phyloP scores from a whole-genome alignment of 371 early-diverging fungal species.

The Apophysomyces elegans region DNA sequence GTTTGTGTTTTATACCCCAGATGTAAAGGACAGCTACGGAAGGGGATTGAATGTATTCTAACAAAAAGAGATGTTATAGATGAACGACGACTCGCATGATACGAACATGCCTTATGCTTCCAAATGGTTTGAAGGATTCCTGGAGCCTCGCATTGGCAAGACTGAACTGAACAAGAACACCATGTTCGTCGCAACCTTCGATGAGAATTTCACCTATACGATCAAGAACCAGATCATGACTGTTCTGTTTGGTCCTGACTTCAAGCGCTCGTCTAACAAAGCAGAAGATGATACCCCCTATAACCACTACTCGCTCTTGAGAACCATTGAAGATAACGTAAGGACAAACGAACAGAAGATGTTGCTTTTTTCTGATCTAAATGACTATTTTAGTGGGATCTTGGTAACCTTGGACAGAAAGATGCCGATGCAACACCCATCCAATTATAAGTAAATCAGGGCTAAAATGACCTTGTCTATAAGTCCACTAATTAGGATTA shows the following conservation, averaged over 20 bases:
- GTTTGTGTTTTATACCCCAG: slow-evolving; percentile 60
- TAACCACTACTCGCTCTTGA: slow-evolving; percentile 62
- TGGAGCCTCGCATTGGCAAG: slow-evolving; percentile 54
- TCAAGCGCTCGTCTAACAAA: slow-evolving; percentile 24
- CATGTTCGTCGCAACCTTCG: slow-evolving; percentile 59
- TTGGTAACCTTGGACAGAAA: slow-evolving; percentile 20
- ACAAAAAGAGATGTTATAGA: slow-evolving; percentile 12
- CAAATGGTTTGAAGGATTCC: slow-evolving; percentile 51
- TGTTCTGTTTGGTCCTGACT: slow-evolving; percentile 36
- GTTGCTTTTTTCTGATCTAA: not conserved
- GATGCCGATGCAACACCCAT: slow-evolving; percentile 17
- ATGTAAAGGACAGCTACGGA: slow-evolving; percentile 25
- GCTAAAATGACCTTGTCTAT: not conserved
- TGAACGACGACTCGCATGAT: slow-evolving; percentile 60
- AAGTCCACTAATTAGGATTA: no score
- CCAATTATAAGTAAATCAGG: not conserved
- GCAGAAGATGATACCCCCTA: slow-evolving; percentile 48
- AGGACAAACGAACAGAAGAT: not conserved
- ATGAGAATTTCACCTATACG: slow-evolving; percentile 41
- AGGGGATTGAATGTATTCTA: not conserved
- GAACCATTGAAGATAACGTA: slow-evolving; percentile 56
- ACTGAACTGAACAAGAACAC: slow-evolving; percentile 48
- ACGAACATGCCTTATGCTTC: slow-evolving; percentile 48
- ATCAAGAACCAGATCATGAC: slow-evolving; percentile 34
- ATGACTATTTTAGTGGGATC: slow-evolving; percentile 12